Evolutionary conservation across 768 basidiomycete genomes (phyloP).

Genomic region (Heimioporus sp.): DNA sequence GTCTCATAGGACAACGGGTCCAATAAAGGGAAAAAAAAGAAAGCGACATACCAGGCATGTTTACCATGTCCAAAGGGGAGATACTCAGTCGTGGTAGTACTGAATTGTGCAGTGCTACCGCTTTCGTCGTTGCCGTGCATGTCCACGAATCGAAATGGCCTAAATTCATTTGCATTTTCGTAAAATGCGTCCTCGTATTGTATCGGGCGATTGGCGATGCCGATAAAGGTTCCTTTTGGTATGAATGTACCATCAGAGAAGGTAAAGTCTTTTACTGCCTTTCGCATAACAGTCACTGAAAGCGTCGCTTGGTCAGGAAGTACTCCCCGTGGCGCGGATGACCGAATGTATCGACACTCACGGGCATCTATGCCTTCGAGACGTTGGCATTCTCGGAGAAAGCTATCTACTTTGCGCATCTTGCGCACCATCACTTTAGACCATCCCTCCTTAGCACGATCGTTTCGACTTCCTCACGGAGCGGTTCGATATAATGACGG

Average conservation of each 20-base stretch:
- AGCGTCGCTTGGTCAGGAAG: conserved; percentile 7
- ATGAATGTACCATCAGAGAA: conserved; percentile 31
- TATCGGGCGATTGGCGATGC: conserved; percentile 14
- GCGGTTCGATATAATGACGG: conserved; percentile 30
- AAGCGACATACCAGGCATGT: conserved; percentile 7
- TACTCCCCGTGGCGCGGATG: too few relatives aligned
- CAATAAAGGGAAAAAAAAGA: too few relatives aligned
- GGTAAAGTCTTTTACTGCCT: conserved; percentile 28
- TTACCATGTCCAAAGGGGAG: conserved; percentile 36
- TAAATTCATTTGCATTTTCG: conserved; percentile 36
- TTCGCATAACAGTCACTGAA: conserved; percentile 30
- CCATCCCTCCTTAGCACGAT: conserved; percentile 27
- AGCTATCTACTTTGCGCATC: conserved; percentile 40
- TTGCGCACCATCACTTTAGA: conserved; percentile 22
- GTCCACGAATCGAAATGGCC: conserved; percentile 27
- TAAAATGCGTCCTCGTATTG: conserved; percentile 26
- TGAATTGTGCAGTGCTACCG: conserved; percentile 31
- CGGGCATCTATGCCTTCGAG: conserved; percentile 25
- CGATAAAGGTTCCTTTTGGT: conserved; percentile 30
- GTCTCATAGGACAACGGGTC: too few relatives aligned
- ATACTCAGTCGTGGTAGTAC: conserved; percentile 31
- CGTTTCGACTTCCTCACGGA: conserved; percentile 37
- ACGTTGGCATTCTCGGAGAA: conserved; percentile 34
- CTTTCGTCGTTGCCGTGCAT: conserved; percentile 32
- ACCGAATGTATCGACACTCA: conserved; percentile 8